Percentiles rank a stretch among this genome's conserved stretches.
phyloP scores from a whole-genome alignment of 257 asterid species.

The Solanum okadae region DNA sequence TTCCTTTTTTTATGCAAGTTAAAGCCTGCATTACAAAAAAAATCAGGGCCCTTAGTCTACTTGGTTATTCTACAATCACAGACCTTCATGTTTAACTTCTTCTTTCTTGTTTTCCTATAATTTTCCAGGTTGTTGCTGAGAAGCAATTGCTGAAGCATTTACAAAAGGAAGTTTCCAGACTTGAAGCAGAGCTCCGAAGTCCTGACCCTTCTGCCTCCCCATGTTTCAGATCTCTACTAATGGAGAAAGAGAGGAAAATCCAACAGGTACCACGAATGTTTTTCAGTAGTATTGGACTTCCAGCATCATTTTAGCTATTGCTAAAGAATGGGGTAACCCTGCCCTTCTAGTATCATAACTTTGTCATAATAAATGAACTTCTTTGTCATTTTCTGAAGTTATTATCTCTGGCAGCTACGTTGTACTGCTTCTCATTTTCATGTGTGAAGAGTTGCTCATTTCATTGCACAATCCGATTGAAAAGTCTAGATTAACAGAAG shows the following conservation, averaged over 20 bases:
- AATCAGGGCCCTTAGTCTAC: background rate
- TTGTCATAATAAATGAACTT: background rate
- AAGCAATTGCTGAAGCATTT: slow-evolving; percentile 72
- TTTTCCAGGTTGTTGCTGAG: slow-evolving; percentile 59
- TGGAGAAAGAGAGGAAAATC: slow-evolving; percentile 72
- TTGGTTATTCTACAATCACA: background rate
- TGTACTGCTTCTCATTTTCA: background rate
- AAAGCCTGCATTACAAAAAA: background rate
- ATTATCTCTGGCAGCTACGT: background rate
- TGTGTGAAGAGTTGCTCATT: background rate
- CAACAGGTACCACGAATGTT: slow-evolving; percentile 47
- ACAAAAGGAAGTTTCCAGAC: slow-evolving; percentile 85
- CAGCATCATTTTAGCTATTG: background rate
- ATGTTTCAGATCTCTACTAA: slow-evolving; percentile 52
- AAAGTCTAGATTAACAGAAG: background rate
- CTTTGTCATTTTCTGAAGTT: background rate
- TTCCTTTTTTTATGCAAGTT: background rate
- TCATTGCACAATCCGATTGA: background rate
- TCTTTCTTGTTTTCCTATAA: background rate
- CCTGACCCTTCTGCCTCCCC: slow-evolving; percentile 63
- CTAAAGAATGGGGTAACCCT: background rate
- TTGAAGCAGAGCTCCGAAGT: slow-evolving; percentile 87
- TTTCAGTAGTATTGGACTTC: background rate
- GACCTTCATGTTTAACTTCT: background rate
- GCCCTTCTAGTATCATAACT: background rate